phyloP scores from a whole-genome alignment of 169 alveolate species.

The Perkinsus marinus region DNA sequence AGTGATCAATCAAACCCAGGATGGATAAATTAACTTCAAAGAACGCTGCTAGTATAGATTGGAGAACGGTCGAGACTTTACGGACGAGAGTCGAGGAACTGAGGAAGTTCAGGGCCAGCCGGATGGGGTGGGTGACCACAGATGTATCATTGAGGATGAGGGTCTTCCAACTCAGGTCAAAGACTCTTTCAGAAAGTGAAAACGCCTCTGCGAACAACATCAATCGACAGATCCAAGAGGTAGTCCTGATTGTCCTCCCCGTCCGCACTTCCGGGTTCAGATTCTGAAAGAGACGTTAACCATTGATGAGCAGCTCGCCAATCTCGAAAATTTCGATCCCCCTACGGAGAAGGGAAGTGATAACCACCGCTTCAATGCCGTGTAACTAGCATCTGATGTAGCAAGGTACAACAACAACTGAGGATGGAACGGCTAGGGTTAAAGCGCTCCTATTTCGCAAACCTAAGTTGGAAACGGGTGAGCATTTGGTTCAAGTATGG shows the following conservation, averaged over 20 bases:
- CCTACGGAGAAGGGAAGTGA: not conserved
- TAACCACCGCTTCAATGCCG: no score
- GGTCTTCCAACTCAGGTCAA: not conserved
- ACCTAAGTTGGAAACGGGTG: not conserved
- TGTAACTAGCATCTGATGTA: not conserved
- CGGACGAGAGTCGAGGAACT: not conserved
- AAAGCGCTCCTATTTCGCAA: not conserved
- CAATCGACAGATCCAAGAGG: not conserved
- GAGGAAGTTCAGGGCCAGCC: not conserved
- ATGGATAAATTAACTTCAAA: not conserved
- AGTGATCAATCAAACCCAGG: no score
- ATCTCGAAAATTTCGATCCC: not conserved
- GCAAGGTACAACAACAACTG: not conserved
- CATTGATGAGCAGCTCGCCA: not conserved
- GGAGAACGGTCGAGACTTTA: not conserved
- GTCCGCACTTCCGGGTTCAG: not conserved
- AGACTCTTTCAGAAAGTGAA: not conserved
- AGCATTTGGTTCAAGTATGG: not conserved
- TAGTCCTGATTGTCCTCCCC: not conserved
- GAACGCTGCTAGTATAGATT: not conserved
- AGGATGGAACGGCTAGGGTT: not conserved
- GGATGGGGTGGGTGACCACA: not conserved
- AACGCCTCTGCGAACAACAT: not conserved
- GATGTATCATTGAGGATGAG: not conserved
- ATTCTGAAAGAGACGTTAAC: not conserved